Evolutionary conservation across 768 basidiomycete genomes (phyloP), one percentile per base, ranked within the genome.

Genomic region (Agaricus subrufescens): DNA sequence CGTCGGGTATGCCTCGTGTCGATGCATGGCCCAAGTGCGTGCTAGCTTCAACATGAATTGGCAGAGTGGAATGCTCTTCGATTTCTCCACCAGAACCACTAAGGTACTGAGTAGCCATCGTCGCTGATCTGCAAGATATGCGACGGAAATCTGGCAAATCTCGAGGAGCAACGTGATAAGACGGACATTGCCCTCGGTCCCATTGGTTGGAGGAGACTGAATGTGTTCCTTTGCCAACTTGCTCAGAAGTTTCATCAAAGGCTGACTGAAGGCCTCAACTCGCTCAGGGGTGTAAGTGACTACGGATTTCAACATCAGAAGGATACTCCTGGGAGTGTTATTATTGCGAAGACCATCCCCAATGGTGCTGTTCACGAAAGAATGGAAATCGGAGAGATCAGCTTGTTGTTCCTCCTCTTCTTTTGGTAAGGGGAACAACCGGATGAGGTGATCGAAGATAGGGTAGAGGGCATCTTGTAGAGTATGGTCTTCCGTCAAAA

Each of bases 211-310:
- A 12, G 78, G 65, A 4, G 80, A 79, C 63, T 80, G 81, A 8
- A 91, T 82, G 61, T 98, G 94, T 27, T 98, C 96, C 69, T 94
- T 94, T 50, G 87, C 82, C 25, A 96, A 76, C 66, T 89, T 91
- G 62, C 83, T 85, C 56, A 97, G 80, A 3, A 97, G 79, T 67
- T 89, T 93, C 74, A 94, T 84, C 26, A 99, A 76, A 6, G 81
- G 75, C 1, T 78, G 72, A 40, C 85, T 75, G 72, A 94, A 96
- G 1, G 81, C 76, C 61, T 98, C 94, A 39, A 95, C 83, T 38
- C 91, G 82, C 64, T 94, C 89, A 1, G 94, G 89, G 8, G 84
- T 78, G 37, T 86, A 81, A 58, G 87, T 83, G 7, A 94, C 85
- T 49, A 94, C 84, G 0, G 91, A 87, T 66, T 91, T 87, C 49